Evolutionary conservation across 768 basidiomycete species (phyloP).

Genomic region (Lanmaoa pseudosensibilis): DNA sequence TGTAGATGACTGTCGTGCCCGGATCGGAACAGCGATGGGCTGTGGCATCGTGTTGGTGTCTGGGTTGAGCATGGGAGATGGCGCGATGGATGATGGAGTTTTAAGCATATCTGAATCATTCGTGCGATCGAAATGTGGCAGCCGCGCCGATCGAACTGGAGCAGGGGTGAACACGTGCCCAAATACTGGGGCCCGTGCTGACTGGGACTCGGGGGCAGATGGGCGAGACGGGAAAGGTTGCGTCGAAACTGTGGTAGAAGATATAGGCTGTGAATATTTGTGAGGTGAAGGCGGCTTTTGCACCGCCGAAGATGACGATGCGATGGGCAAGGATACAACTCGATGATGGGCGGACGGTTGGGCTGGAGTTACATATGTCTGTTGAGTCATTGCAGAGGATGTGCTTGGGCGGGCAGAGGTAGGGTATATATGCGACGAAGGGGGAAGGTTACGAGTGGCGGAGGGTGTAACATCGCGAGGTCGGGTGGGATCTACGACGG

Average conservation of each 20-base stretch:
- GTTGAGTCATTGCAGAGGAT: slow-evolving; percentile 21
- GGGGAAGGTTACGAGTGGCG: slow-evolving; percentile 18
- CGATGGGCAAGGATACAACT: slow-evolving; percentile 37
- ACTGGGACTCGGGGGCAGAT: slow-evolving; percentile 15
- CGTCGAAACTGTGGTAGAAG: slow-evolving; percentile 23
- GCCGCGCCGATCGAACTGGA: slow-evolving; percentile 25
- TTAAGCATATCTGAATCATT: slow-evolving; percentile 54
- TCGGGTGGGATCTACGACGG: slow-evolving; percentile 20
- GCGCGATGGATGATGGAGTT: slow-evolving; percentile 66
- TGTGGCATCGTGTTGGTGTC: slow-evolving; percentile 13
- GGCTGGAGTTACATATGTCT: slow-evolving; percentile 20
- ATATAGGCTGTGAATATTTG: slow-evolving; percentile 29
- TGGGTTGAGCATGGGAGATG: slow-evolving; percentile 44
- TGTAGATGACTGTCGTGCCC: slow-evolving; percentile 28
- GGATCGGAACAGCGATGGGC: slow-evolving; percentile 14
- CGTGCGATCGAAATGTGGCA: slow-evolving; percentile 31
- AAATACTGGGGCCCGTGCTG: slow-evolving; percentile 29
- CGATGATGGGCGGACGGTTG: slow-evolving; percentile 35
- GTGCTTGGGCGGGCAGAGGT: slow-evolving; percentile 22
- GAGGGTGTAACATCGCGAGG: slow-evolving; percentile 22
- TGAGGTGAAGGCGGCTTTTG: slow-evolving; percentile 31
- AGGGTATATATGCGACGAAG: slow-evolving; percentile 26
- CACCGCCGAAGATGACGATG: slow-evolving; percentile 14
- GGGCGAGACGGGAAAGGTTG: slow-evolving; percentile 33
- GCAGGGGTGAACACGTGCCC: slow-evolving; percentile 35